These are phyloP conservation scores for Nicotiana rustica DNA, from an alignment of 305 asterid species.

Conservation along the genomic window DNA sequence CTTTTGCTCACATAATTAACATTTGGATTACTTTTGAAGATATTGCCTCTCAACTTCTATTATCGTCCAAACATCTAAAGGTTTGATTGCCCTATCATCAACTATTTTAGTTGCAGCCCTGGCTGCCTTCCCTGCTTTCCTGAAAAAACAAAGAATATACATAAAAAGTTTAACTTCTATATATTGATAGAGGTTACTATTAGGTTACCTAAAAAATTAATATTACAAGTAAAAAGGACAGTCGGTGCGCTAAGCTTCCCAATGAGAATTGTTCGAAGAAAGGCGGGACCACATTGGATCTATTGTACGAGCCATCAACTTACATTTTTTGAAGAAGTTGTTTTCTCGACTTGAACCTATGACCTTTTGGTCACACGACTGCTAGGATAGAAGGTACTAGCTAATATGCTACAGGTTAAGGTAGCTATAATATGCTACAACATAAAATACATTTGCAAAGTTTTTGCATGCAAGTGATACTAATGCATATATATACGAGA, in stretches of 20 bases:
- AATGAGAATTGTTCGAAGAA: no score
- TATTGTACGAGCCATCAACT: no score
- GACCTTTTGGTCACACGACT: no score
- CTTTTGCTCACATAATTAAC: conserved; percentile 71
- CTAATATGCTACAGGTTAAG: no score
- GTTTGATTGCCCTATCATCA: background rate
- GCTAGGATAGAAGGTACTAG: no score
- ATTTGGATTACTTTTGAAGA: conserved; percentile 39
- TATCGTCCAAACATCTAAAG: conserved; percentile 40
- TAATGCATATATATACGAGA: background rate
- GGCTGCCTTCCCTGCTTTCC: conserved; percentile 1
- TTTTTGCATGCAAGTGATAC: background rate
- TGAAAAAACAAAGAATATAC: background rate
- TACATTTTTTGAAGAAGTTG: no score
- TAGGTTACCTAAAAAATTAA: background rate
- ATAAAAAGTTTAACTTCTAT: background rate
- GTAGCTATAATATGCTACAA: background rate
- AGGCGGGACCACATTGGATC: no score
- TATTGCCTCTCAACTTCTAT: conserved; percentile 39
- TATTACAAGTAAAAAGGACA: no score
- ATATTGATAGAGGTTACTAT: background rate
- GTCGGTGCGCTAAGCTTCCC: no score
- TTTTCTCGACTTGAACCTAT: no score
- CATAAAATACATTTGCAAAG: no score
- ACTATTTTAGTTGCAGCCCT: background rate